Conservation (phyloP, 352 stramenopile species). For the Phytopythium mirpurense region DNA sequence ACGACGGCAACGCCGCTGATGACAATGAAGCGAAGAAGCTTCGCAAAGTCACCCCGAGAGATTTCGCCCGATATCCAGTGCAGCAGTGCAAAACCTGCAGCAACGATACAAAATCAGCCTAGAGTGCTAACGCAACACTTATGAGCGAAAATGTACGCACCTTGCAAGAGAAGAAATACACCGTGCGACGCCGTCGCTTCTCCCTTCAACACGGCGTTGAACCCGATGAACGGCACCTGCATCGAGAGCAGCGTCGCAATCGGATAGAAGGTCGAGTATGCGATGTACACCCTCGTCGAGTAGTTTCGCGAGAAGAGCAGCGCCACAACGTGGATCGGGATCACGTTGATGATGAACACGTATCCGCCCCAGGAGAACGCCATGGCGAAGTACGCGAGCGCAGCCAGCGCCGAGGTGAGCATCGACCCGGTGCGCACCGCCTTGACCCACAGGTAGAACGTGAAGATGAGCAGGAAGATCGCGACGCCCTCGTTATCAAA, state of each 20-base stretch:
- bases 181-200: slow-evolving; percentile 69
- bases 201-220: slow-evolving; percentile 90
- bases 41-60: slow-evolving; percentile 35
- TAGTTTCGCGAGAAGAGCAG: slow-evolving; percentile 90
- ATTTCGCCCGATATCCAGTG: slow-evolving; percentile 48
- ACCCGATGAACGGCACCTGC: slow-evolving; percentile 98
- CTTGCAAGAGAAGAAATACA: slow-evolving; percentile 94
- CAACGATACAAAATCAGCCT: slow-evolving; percentile 4
- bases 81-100: slow-evolving; percentile 43
- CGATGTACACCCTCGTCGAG: slow-evolving; percentile 91
- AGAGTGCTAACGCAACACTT: too few relatives aligned
- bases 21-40: slow-evolving; percentile 38
- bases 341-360: slow-evolving; percentile 99
- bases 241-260: slow-evolving; percentile 95
- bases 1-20: slow-evolving; percentile 28
- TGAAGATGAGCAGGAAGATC: slow-evolving; percentile 96
- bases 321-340: slow-evolving; percentile 93
- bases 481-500: slow-evolving; percentile 99
- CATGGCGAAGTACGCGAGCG: slow-evolving; percentile 96
- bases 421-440: slow-evolving; percentile 77
- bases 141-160: slow-evolving; percentile 10
- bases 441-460: slow-evolving; percentile 96
- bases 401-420: slow-evolving; percentile 43
- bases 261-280: slow-evolving; percentile 98
- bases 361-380: slow-evolving; percentile 97